Conservation (phyloP, 495 filamentous ascomycete species). For the Chlorociboria aeruginascens region DNA sequence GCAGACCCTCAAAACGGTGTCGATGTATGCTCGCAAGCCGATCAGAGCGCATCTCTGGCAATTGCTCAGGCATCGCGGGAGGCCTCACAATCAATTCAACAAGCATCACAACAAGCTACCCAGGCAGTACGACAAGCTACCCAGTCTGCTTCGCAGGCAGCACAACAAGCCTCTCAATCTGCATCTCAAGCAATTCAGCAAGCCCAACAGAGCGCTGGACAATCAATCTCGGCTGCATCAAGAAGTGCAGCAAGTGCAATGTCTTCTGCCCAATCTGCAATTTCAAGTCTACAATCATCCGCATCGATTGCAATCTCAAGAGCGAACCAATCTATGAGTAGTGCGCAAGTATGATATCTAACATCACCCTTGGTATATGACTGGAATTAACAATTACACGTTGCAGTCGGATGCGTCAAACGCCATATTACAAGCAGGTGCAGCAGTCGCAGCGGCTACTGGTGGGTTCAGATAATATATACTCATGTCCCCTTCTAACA, state of each 20-base stretch:
- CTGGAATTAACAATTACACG: background rate
- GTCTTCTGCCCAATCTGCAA: conserved; percentile 13
- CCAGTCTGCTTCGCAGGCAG: conserved; percentile 3
- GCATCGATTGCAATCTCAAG: conserved; percentile 10
- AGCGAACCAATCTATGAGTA: conserved; percentile 12
- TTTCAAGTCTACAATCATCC: conserved; percentile 14
- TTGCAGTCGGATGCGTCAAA: conserved; percentile 8
- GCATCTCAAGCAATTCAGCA: conserved; percentile 17
- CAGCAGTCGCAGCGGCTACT: conserved; percentile 17
- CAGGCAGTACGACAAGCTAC: conserved; percentile 3
- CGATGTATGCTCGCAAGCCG: conserved; percentile 3
- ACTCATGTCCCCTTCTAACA: background rate
- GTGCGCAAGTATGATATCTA: conserved; percentile 5
- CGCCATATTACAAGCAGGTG: conserved; percentile 11
- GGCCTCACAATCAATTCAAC: conserved; percentile 10
- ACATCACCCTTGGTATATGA: conserved; percentile 11
- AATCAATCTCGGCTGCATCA: conserved; percentile 12
- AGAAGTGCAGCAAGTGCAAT: conserved; percentile 13
- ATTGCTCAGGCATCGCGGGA: conserved; percentile 14
- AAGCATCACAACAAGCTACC: conserved; percentile 12
- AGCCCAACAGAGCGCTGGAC: conserved; percentile 14
- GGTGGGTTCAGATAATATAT: conserved; percentile 2
- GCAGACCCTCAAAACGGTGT: conserved; percentile 5
- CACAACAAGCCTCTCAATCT: conserved; percentile 15
- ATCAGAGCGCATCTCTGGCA: conserved; percentile 9